phyloP scores from a whole-genome alignment of 805 yeast genomes.

The Citeromyces nyonsensis region DNA sequence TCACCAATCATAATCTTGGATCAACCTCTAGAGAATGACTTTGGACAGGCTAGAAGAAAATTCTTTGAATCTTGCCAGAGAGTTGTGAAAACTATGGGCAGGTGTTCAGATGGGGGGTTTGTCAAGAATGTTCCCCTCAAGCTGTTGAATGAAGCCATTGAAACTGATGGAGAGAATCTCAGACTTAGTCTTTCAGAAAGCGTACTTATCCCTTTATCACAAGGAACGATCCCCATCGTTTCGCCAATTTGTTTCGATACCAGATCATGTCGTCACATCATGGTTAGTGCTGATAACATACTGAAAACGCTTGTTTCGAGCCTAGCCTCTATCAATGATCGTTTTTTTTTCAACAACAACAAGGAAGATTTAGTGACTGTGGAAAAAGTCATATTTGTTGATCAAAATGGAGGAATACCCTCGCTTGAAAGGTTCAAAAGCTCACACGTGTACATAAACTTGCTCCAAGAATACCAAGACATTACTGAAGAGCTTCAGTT shows the following conservation, averaged over 20 bases:
- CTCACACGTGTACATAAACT: constrained; percentile 77
- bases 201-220: constrained; percentile 23
- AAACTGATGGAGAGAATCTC: constrained; percentile 3
- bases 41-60: neutral
- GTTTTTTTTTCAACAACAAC: constrained; percentile 3
- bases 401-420: constrained; percentile 82
- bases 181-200: constrained; percentile 17
- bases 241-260: constrained; percentile 38
- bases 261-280: constrained; percentile 11
- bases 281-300: constrained; percentile 21
- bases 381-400: constrained; percentile 73
- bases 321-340: constrained; percentile 12
- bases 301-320: constrained; percentile 21
- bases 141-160: constrained; percentile 16
- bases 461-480: constrained; percentile 65
- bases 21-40: neutral
- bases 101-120: constrained; percentile 4
- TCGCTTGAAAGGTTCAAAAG: constrained; percentile 67
- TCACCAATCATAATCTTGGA: constrained; percentile 60
- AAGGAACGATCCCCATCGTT: constrained; percentile 40
- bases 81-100: neutral
- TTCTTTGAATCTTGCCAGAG: neutral
- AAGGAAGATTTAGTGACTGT: constrained; percentile 27
- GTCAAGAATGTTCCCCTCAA: constrained; percentile 15
- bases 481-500: constrained; percentile 53